Evolutionary conservation across 805 yeast genomes (phyloP).

Genomic region (Candida montana): DNA sequence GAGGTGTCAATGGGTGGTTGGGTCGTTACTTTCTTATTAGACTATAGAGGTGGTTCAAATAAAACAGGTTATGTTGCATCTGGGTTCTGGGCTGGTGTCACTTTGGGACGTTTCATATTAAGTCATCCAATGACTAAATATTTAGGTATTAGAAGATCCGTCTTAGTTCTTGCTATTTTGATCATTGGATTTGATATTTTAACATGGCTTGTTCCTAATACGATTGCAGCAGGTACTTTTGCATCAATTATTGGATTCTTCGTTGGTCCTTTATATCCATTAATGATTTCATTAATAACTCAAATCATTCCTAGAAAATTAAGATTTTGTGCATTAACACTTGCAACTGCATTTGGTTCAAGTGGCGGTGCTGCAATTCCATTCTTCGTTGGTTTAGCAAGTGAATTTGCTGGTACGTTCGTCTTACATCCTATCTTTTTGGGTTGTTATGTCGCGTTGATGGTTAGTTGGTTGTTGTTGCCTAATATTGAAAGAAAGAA

Average conservation of each 20-base stretch:
- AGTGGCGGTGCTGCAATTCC: slow-evolving; percentile 57
- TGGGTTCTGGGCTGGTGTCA: slow-evolving; percentile 63
- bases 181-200: slow-evolving; percentile 36
- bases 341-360: slow-evolving; percentile 50
- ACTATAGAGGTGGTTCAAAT: slow-evolving; percentile 41
- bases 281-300: slow-evolving; percentile 40
- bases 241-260: slow-evolving; percentile 45
- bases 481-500: slow-evolving; percentile 38
- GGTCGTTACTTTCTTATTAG: slow-evolving; percentile 54
- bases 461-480: slow-evolving; percentile 34
- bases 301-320: slow-evolving; percentile 45
- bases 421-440: slow-evolving; percentile 46
- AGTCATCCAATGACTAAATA: slow-evolving; percentile 34
- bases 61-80: slow-evolving; percentile 51
- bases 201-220: slow-evolving; percentile 43
- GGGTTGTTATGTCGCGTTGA: slow-evolving; percentile 31
- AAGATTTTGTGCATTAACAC: slow-evolving; percentile 43
- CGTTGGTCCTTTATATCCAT: slow-evolving; percentile 53
- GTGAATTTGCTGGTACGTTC: slow-evolving; percentile 41
- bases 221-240: slow-evolving; percentile 41
- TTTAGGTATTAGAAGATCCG: slow-evolving; percentile 41
- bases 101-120: slow-evolving; percentile 48
- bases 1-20: slow-evolving; percentile 65
- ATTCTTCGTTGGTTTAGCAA: slow-evolving; percentile 43
- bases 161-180: slow-evolving; percentile 28